Evolutionary conservation across 2,329 filamentous ascomycete genomes (phyloP).

Genomic region (Alternaria angustiovoidea): DNA sequence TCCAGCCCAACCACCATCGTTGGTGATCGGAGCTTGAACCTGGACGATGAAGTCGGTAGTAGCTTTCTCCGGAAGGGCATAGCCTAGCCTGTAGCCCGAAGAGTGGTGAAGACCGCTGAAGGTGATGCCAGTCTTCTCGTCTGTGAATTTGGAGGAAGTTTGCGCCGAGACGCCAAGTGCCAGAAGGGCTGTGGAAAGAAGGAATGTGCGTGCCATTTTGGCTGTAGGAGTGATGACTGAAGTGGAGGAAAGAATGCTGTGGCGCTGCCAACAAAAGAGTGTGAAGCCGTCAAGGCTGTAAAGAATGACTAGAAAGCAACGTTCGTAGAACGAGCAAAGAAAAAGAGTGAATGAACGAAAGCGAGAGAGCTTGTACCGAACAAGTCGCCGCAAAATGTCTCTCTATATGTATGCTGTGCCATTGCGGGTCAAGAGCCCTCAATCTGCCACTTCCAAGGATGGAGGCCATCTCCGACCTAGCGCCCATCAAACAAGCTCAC

Average conservation of each 20-base stretch:
- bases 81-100: conserved; percentile 59
- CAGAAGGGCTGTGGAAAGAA: conserved; percentile 37
- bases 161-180: conserved; percentile 39
- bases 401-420: conserved; percentile 25
- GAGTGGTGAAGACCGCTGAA: conserved; percentile 44
- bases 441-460: conserved; percentile 26
- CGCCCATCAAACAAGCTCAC: conserved; percentile 17
- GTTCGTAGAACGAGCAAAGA: conserved; percentile 24
- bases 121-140: conserved; percentile 44
- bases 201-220: conserved; percentile 40
- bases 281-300: conserved; percentile 46
- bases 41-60: conserved; percentile 64
- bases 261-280: conserved; percentile 39
- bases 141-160: conserved; percentile 36
- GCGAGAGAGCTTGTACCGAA: conserved; percentile 17
- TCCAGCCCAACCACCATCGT: conserved; percentile 60
- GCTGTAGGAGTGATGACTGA: conserved; percentile 9
- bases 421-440: conserved; percentile 29
- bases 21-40: conserved; percentile 55
- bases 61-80: conserved; percentile 60
- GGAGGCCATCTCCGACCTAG: conserved; percentile 15
- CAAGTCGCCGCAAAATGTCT: not conserved
- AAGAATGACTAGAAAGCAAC: conserved; percentile 29
- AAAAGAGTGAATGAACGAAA: conserved; percentile 23
- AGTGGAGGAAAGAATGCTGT: conserved; percentile 26